Conservation (phyloP, 768 basidiomycete species). For the Roridomyces roridus region DNA sequence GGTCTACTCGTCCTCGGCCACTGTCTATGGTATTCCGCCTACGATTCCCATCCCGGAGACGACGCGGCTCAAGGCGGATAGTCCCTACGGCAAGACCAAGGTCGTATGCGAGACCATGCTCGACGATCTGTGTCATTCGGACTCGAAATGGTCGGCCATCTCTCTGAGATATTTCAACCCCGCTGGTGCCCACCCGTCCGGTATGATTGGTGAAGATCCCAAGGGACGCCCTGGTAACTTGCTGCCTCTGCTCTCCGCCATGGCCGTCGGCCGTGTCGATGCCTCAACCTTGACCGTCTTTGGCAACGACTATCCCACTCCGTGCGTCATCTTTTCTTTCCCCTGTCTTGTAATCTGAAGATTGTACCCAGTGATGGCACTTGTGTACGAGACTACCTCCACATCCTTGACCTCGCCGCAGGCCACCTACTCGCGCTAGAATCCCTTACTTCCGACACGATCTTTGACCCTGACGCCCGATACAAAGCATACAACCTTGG, state of each 20-base stretch:
- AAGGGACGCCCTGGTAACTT: slow-evolving; percentile 93
- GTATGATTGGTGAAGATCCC: slow-evolving; percentile 96
- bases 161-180: slow-evolving; percentile 99
- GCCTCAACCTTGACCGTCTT: slow-evolving; percentile 81
- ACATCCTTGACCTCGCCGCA: slow-evolving; percentile 92
- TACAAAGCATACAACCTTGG: slow-evolving; percentile 98
- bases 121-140: slow-evolving; percentile 84
- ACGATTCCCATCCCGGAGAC: slow-evolving; percentile 93
- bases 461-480: slow-evolving; percentile 67
- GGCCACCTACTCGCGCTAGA: slow-evolving; percentile 93
- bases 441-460: slow-evolving; percentile 63
- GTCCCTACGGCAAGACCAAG: slow-evolving; percentile 96
- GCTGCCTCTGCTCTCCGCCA: slow-evolving; percentile 90
- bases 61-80: slow-evolving; percentile 85
- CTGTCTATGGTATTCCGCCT: slow-evolving; percentile 95
- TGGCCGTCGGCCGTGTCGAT: slow-evolving; percentile 88
- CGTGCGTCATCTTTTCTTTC: slow-evolving; percentile 49
- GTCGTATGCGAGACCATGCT: slow-evolving; percentile 92
- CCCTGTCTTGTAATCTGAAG: neutral
- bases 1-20: slow-evolving; percentile 98
- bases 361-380: slow-evolving; percentile 78
- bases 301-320: slow-evolving; percentile 96
- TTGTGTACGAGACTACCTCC: slow-evolving; percentile 95
- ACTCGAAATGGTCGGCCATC: slow-evolving; percentile 79
- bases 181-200: slow-evolving; percentile 97